phyloP scores from a whole-genome alignment of 2,329 filamentous ascomycete species.

The Diaporthe citrichinensis region DNA sequence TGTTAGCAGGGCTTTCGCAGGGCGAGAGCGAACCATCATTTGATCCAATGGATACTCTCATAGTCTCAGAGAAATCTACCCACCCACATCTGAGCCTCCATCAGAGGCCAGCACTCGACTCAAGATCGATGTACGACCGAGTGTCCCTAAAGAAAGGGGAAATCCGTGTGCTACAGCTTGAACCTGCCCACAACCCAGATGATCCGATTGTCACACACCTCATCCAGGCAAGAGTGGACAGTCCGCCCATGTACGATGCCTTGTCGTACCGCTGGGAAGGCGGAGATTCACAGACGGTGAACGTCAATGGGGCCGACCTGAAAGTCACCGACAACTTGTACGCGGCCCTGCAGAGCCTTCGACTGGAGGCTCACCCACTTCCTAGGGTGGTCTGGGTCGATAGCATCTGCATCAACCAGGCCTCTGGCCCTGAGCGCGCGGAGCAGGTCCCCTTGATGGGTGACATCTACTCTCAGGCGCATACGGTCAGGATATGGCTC shows the following conservation, averaged over 20 bases:
- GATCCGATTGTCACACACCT: not conserved
- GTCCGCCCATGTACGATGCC: not conserved
- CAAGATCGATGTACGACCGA: not conserved
- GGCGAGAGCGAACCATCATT: not conserved
- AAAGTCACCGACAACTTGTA: not conserved
- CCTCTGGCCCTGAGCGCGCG: not conserved
- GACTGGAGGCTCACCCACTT: not conserved
- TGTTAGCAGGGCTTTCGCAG: not conserved
- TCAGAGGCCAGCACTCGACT: not conserved
- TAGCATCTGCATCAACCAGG: constrained; percentile 38
- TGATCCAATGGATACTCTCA: not conserved
- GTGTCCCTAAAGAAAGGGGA: not conserved
- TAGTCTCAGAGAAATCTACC: not conserved
- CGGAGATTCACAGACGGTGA: not conserved
- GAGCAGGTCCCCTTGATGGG: constrained; percentile 30
- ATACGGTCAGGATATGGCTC: not conserved
- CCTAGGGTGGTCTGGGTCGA: constrained; percentile 32
- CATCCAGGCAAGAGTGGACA: not conserved
- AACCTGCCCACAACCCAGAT: not conserved
- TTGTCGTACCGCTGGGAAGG: not conserved
- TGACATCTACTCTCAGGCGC: constrained; percentile 11
- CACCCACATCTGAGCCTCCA: not conserved
- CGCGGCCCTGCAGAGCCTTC: not conserved
- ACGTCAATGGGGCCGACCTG: not conserved
- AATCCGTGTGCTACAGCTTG: not conserved